phyloP scores from a whole-genome alignment of 441 rosid species.

The Corymbia calophylla region DNA sequence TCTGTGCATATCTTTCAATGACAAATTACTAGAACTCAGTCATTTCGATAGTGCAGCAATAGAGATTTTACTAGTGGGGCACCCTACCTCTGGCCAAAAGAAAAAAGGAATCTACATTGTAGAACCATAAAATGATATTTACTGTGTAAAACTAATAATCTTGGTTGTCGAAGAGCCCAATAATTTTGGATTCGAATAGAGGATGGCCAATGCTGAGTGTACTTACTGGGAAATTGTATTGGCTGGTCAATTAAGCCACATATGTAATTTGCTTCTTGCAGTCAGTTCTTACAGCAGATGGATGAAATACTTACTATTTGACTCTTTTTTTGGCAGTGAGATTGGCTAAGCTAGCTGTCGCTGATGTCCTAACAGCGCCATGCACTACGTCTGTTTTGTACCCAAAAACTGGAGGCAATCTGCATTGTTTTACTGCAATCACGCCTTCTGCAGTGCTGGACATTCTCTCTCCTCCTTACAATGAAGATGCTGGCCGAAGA shows the following conservation, averaged over 20 bases:
- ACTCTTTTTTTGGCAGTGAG: constrained; percentile 35
- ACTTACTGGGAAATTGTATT: background rate
- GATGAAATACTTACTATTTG: constrained; percentile 1
- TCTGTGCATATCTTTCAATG: background rate
- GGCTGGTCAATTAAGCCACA: background rate
- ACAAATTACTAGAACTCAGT: background rate
- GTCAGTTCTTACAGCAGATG: background rate
- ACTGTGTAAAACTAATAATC: background rate
- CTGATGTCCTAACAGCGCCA: constrained; percentile 61
- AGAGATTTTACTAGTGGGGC: background rate
- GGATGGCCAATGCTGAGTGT: background rate
- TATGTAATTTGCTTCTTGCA: background rate
- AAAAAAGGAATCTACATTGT: background rate
- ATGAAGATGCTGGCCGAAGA: constrained; percentile 60
- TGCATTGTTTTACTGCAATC: constrained; percentile 92
- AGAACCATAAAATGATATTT: background rate
- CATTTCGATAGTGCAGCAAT: background rate
- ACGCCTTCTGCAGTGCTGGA: constrained; percentile 87
- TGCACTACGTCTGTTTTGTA: constrained; percentile 64
- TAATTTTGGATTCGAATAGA: background rate
- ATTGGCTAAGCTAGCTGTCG: constrained; percentile 59
- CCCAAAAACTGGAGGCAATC: constrained; percentile 80
- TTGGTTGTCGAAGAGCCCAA: background rate
- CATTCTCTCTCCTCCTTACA: constrained; percentile 82
- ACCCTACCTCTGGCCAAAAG: background rate